Conservation (phyloP, 2,329 filamentous ascomycete genomes). For the Rutstroemia sydowiana region DNA sequence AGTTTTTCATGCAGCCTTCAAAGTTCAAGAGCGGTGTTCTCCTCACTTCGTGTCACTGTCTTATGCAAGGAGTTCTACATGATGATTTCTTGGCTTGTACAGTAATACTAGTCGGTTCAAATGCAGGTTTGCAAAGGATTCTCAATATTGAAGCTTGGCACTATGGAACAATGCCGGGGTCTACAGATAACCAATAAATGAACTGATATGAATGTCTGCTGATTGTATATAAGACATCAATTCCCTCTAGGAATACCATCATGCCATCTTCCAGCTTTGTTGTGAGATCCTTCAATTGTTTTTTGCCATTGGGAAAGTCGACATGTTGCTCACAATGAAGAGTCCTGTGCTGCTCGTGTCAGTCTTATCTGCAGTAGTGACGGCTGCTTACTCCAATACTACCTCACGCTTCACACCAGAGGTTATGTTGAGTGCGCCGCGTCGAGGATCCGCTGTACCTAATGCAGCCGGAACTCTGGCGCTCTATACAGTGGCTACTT, state of each 20-base stretch:
- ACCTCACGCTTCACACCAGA: slow-evolving; percentile 54
- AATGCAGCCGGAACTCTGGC: slow-evolving; percentile 58
- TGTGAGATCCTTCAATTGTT: too few species aligned
- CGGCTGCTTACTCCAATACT: slow-evolving; percentile 10
- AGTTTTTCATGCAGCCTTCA: too few species aligned
- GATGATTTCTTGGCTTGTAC: background rate
- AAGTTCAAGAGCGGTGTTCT: background rate
- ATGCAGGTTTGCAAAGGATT: background rate
- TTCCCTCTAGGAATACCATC: too few species aligned
- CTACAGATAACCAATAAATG: slow-evolving; percentile 4
- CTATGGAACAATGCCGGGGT: background rate
- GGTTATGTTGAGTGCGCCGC: slow-evolving; percentile 66
- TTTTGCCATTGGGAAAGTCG: too few species aligned
- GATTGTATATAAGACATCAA: slow-evolving; percentile 4
- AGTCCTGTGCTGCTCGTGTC: slow-evolving; percentile 1
- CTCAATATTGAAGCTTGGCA: slow-evolving; percentile 1
- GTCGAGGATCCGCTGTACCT: slow-evolving; percentile 60
- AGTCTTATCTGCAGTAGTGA: slow-evolving; percentile 3
- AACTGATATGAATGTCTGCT: background rate
- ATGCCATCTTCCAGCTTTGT: too few species aligned
- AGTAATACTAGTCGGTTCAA: background rate
- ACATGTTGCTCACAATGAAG: slow-evolving; percentile 8
- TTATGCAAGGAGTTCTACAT: background rate
- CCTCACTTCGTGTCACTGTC: slow-evolving; percentile 1
- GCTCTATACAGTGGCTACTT: slow-evolving; percentile 64